Percentiles rank a stretch among this genome's conserved stretches.
phyloP scores from a whole-genome alignment of 2,329 filamentous ascomycete genomes.

The Lecanoromycetidae sp. region DNA sequence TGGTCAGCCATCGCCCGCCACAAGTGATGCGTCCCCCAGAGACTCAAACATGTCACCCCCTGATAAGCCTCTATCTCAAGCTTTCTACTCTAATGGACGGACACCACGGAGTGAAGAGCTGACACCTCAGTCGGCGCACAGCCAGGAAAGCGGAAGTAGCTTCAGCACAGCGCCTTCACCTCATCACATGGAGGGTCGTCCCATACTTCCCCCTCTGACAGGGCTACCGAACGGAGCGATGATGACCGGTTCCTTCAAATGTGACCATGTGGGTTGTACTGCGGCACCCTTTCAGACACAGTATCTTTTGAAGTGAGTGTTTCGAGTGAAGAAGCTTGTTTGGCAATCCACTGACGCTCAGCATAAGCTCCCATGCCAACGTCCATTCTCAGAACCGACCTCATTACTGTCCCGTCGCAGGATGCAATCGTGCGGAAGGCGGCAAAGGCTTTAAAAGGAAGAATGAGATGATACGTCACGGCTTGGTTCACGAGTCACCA shows the following conservation, averaged over 20 bases:
- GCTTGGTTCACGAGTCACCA: slow-evolving; percentile 84
- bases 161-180: slow-evolving; percentile 15
- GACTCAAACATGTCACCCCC: slow-evolving; percentile 19
- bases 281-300: slow-evolving; percentile 52
- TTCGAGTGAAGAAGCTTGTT: background rate
- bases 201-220: slow-evolving; percentile 15
- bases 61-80: slow-evolving; percentile 11
- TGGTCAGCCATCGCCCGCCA: slow-evolving; percentile 17
- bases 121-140: slow-evolving; percentile 17
- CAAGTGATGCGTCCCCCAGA: slow-evolving; percentile 16
- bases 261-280: slow-evolving; percentile 44
- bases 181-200: slow-evolving; percentile 7
- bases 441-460: slow-evolving; percentile 57
- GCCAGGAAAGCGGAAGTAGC: slow-evolving; percentile 12
- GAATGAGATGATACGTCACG: slow-evolving; percentile 62
- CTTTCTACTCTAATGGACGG: slow-evolving; percentile 7
- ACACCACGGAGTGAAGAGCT: slow-evolving; percentile 20
- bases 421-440: slow-evolving; percentile 47
- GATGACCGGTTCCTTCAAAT: slow-evolving; percentile 33
- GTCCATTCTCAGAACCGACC: slow-evolving; percentile 52
- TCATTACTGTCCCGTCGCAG: slow-evolving; percentile 49
- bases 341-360: slow-evolving; percentile 4
- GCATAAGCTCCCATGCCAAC: slow-evolving; percentile 39
- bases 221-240: slow-evolving; percentile 3
- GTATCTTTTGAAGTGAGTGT: slow-evolving; percentile 49